Percentiles rank a stretch among this genome's conserved stretches.
Conservation (phyloP, 2,329 filamentous ascomycete genomes). For the Nemania sp. region DNA sequence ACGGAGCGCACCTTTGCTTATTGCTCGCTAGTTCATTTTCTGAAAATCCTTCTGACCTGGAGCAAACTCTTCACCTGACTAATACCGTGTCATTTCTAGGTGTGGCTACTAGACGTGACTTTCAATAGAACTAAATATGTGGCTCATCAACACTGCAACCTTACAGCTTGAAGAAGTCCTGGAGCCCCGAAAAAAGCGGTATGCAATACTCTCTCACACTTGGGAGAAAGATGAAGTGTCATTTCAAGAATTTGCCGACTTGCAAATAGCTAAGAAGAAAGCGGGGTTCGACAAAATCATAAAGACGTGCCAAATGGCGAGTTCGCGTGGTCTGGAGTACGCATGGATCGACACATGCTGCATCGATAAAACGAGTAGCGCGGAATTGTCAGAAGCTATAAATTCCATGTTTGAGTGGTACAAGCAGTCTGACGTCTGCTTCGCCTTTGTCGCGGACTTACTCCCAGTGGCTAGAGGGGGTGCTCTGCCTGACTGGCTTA, state of each 20-base stretch:
- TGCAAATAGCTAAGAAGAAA: neutral
- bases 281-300: constrained; percentile 1
- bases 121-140: neutral
- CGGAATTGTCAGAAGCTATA: constrained; percentile 1
- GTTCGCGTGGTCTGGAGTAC: neutral
- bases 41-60: no score
- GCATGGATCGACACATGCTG: constrained; percentile 14
- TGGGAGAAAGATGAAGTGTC: constrained; percentile 4
- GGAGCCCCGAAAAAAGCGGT: neutral
- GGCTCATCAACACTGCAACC: neutral
- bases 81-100: no score
- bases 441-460: neutral
- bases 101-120: no score
- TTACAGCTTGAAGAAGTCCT: neutral
- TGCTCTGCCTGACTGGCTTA: neutral
- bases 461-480: no score
- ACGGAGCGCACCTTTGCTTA: no score
- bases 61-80: no score
- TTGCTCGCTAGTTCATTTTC: no score
- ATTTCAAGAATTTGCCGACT: neutral
- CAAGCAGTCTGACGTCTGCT: neutral
- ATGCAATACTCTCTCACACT: constrained; percentile 5
- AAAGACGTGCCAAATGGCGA: neutral
- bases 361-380: constrained; percentile 13
- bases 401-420: constrained; percentile 7